phyloP scores from a whole-genome alignment of 352 stramenopile species.

The Aphanomyces stellatus region DNA sequence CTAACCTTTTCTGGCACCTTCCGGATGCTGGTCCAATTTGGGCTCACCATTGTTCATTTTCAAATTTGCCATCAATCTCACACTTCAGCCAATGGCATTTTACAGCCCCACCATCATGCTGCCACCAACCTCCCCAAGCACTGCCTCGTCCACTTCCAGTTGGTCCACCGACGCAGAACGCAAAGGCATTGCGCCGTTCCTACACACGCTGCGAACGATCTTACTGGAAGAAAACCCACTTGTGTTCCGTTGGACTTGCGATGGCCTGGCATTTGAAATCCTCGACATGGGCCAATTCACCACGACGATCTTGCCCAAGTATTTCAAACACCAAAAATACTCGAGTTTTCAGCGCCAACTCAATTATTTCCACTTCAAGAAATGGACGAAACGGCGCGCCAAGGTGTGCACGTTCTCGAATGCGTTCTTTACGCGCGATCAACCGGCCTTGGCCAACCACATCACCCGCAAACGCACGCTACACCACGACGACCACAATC shows the following conservation, averaged over 20 bases:
- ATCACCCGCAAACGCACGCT: slow-evolving; percentile 45
- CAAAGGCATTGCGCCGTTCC: slow-evolving; percentile 16
- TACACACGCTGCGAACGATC: slow-evolving; percentile 19
- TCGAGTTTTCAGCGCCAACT: slow-evolving; percentile 84
- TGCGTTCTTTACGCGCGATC: slow-evolving; percentile 48
- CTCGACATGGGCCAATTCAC: slow-evolving; percentile 59
- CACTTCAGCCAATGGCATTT: too few relatives aligned
- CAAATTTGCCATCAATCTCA: too few relatives aligned
- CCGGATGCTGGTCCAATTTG: too few relatives aligned
- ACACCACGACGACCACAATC: not conserved
- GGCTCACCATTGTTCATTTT: too few relatives aligned
- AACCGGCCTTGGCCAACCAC: slow-evolving; percentile 40
- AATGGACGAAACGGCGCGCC: slow-evolving; percentile 65
- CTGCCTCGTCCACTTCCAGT: too few relatives aligned
- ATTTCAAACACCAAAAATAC: slow-evolving; percentile 82
- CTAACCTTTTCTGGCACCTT: too few relatives aligned
- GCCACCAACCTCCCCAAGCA: too few relatives aligned
- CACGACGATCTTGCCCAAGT: slow-evolving; percentile 57
- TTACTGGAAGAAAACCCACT: not conserved
- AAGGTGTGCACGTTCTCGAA: slow-evolving; percentile 69
- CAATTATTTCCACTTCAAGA: slow-evolving; percentile 74
- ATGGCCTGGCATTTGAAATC: slow-evolving; percentile 74
- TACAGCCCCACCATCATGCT: too few relatives aligned
- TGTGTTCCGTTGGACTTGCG: slow-evolving; percentile 35
- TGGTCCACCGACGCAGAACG: too few relatives aligned